Base-by-base conservation (phyloP, 2,329 filamentous ascomycete genomes). In the Penicillium hordei region DNA sequence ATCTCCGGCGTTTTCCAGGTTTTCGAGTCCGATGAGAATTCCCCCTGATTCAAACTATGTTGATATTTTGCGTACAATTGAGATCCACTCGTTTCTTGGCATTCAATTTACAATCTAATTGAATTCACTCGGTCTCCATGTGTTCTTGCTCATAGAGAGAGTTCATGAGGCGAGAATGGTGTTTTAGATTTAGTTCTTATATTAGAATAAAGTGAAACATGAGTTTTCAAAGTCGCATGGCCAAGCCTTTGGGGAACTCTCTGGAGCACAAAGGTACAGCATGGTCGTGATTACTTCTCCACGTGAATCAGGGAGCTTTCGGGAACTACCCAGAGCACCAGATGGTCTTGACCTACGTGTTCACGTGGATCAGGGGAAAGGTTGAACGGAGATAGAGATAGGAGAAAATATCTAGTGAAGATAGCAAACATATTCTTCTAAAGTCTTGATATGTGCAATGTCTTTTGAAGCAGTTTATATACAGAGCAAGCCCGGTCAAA, bases 21-120 rank as follows among this genome's bases (percentile, higher is more conserved):
- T 40, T 34, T 38, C 6, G 29, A 40, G 23, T 29, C 31, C 15
- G 12, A 46, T 39, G 34, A 42, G 15, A 39, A 43, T 45, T 36
- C 21, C 31, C 49, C 52, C 23, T 60, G 59, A 59, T 48, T 15
- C 39, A 59, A 65, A 66, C 49, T 61, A 57, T 62, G 59, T 59
- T 60, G 21, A 29, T 36, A 43, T 45, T 38, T 56, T 40, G 17
- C 36, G 43, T 43, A 43, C 39, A 23, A 25, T 42, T 53, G 17
- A 31, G 33, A 52, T 55, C 58, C 46, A 60, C 52, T 25, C 10
- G 33, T 21, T 42, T 25, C 45, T 48, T 25, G 31, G 31, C 21
- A 25, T 36, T 39, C 5, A 6, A 39, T 19, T 39, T 39, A 39
- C 36, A 39, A 39, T 39, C 36, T 39, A 39, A 19, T 46, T 46